phyloP scores from a whole-genome alignment of 225 moss, liverwort and hornwort species.

The Bryum argenteum region DNA sequence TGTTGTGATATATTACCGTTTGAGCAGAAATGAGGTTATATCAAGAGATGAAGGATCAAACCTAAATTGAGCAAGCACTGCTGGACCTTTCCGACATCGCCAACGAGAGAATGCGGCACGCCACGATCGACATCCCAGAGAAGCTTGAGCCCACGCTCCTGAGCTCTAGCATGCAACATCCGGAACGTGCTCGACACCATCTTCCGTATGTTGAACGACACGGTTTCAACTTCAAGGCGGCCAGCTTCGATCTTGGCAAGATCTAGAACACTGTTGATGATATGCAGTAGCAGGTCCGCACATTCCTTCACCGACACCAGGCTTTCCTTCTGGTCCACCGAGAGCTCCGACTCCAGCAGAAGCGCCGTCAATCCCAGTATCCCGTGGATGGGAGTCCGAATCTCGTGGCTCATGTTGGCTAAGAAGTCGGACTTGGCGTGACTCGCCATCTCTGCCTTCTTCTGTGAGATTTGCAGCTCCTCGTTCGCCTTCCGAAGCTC shows the following conservation, averaged over 20 bases:
- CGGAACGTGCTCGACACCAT: slow-evolving; percentile 66
- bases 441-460: slow-evolving; percentile 74
- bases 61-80: slow-evolving; percentile 83
- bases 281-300: slow-evolving; percentile 82
- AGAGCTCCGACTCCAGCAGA: slow-evolving; percentile 69
- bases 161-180: slow-evolving; percentile 74
- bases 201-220: slow-evolving; percentile 66
- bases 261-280: slow-evolving; percentile 86
- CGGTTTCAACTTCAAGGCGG: slow-evolving; percentile 69
- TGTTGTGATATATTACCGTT: no score
- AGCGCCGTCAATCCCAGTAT: slow-evolving; percentile 78
- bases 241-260: slow-evolving; percentile 88
- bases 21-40: no score
- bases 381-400: slow-evolving; percentile 90
- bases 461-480: slow-evolving; percentile 73
- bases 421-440: slow-evolving; percentile 86
- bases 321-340: slow-evolving; percentile 70
- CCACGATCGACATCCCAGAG: slow-evolving; percentile 60
- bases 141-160: slow-evolving; percentile 57
- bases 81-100: slow-evolving; percentile 83
- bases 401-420: slow-evolving; percentile 94
- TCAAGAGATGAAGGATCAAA: neutral
- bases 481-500: slow-evolving; percentile 71
- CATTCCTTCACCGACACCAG: slow-evolving; percentile 75
- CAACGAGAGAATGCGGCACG: slow-evolving; percentile 61